Evolutionary conservation across 345 rosid species (phyloP).

Genomic region (Camelina neglecta): DNA sequence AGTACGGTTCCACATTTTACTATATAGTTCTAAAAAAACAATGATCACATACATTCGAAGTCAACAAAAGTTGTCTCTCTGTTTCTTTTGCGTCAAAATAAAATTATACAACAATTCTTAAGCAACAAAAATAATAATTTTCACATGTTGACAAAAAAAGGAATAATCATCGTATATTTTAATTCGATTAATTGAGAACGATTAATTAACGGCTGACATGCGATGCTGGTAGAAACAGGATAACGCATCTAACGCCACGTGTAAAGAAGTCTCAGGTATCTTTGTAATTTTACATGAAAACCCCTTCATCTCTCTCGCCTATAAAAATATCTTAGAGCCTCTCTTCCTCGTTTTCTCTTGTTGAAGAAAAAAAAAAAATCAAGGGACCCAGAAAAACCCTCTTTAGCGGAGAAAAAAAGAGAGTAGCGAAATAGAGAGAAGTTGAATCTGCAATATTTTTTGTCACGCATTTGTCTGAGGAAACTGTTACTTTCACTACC

Average conservation of each 20-base stretch:
- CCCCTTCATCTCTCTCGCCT: conserved; percentile 20
- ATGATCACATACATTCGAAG: not conserved
- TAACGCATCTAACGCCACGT: conserved; percentile 45
- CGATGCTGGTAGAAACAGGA: conserved; percentile 7
- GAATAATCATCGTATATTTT: not conserved
- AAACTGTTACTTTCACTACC: not conserved
- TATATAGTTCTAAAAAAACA: not conserved
- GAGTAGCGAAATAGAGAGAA: conserved; percentile 5
- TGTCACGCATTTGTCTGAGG: conserved; percentile 36
- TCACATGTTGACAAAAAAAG: not conserved
- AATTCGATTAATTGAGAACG: not conserved
- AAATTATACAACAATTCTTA: not conserved
- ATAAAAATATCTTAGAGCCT: conserved; percentile 43
- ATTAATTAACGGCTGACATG: conserved; percentile 28
- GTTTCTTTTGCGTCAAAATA: not conserved
- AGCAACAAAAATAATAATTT: not conserved
- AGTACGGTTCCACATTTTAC: conserved; percentile 4
- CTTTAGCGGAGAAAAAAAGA: conserved; percentile 17
- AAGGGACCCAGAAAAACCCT: conserved; percentile 34
- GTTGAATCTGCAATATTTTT: conserved; percentile 25
- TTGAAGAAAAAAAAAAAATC: conserved; percentile 15
- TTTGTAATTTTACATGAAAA: conserved; percentile 44
- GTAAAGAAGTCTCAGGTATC: conserved; percentile 24
- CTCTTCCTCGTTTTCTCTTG: not conserved
- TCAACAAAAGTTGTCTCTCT: no score